Base-by-base conservation (phyloP, 1,284 basidiomycete species). In the Tilletia horrida region DNA sequence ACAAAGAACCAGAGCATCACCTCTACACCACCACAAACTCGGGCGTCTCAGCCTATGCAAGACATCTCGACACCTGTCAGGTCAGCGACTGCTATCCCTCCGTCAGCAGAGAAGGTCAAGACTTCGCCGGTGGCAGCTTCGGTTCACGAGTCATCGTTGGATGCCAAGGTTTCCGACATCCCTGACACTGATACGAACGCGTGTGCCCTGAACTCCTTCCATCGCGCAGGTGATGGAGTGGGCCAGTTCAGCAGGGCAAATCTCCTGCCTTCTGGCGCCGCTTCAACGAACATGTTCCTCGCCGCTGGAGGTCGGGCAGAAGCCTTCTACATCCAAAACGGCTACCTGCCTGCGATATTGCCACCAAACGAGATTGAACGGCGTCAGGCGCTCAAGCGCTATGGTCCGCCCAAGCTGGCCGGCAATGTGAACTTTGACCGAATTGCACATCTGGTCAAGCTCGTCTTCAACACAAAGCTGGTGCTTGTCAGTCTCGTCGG, bases 361-460 rank as follows among this genome's bases (percentile, higher is more conserved):
- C 77, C 77, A 23, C 77, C 77, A 18, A 73, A 77, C 57, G 77
- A 79, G 61, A 52, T 66, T 16, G 63, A 68, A 27, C 71, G 77
- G n/a, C 65, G 73, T 16, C 72, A 74, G 23, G 77, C 77, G 1
- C 70, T 79, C 23, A 62, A 70, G 13, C 71, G 77, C 11, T 79
- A 78, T 63, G 77, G 77, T 25, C 73, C 75, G 21, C 76, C 77
- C 43, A 75, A 72, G 63, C 66, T 76, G 25, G 88, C 88, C 18
- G 85, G 88, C 18, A 92, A 97, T 79, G 84, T 88, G 72, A 95
- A 95, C 81, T 96, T 97, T 80, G 93, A 96, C 82, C 87, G 93
- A 23, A 94, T 97, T 86, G 73, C 91, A 87, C 85, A 85, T 68
- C 86, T 97, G 62, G 91, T 90, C 65, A 95, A 94, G 84, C 85